Percentiles rank a stretch among this genome's conserved stretches.
Evolutionary conservation across 2,329 filamentous ascomycete genomes (phyloP).

Genomic region (Alternaria ventricosa): DNA sequence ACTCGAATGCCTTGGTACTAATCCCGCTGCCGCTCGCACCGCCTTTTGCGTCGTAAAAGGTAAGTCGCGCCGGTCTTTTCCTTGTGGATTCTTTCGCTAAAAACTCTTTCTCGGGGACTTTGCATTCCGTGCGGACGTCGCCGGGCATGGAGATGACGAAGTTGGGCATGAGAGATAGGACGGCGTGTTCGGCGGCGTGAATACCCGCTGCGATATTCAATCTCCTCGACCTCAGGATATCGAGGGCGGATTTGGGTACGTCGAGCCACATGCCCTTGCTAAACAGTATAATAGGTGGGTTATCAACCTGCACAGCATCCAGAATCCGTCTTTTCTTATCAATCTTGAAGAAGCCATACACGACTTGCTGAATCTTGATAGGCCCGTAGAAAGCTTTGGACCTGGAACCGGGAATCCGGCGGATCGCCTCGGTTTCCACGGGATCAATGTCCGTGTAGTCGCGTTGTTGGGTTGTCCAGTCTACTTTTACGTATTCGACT

Average conservation of each 20-base stretch:
- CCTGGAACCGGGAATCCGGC: slow-evolving; percentile 68
- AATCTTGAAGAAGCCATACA: slow-evolving; percentile 98
- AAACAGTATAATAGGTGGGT: slow-evolving; percentile 83
- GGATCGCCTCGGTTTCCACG: slow-evolving; percentile 86
- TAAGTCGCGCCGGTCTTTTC: slow-evolving; percentile 85
- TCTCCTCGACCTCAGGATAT: slow-evolving; percentile 74
- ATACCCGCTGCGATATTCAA: slow-evolving; percentile 89
- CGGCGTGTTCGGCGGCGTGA: slow-evolving; percentile 91
- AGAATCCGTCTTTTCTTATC: slow-evolving; percentile 84
- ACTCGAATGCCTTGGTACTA: slow-evolving; percentile 91
- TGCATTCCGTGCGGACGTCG: slow-evolving; percentile 94
- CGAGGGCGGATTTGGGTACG: slow-evolving; percentile 77
- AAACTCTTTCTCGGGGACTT: slow-evolving; percentile 86
- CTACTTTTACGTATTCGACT: slow-evolving; percentile 86
- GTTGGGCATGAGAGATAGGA: slow-evolving; percentile 85
- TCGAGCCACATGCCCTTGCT: slow-evolving; percentile 97
- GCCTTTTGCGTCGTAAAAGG: slow-evolving; percentile 95
- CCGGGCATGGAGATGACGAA: slow-evolving; percentile 90
- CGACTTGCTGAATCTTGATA: slow-evolving; percentile 84
- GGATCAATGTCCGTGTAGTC: slow-evolving; percentile 96
- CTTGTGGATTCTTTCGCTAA: slow-evolving; percentile 70
- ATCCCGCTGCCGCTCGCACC: slow-evolving; percentile 84
- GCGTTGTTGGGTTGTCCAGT: slow-evolving; percentile 92
- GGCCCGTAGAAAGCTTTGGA: slow-evolving; percentile 82
- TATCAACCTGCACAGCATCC: slow-evolving; percentile 91